Conservation (phyloP, 306 rosid species). For the Hippophae gyantsensis region DNA sequence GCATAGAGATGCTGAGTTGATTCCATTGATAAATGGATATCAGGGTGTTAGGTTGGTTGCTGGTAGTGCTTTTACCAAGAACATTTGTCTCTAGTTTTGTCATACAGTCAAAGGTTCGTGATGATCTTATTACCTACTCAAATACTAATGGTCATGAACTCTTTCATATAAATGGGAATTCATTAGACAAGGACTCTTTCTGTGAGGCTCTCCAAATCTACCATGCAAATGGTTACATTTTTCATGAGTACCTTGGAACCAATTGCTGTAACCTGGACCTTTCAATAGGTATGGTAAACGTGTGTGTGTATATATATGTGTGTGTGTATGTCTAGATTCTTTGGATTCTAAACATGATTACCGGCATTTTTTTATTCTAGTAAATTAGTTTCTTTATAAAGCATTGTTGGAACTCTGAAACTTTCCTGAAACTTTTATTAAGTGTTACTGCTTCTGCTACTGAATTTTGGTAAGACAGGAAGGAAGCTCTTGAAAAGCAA, state of each 20-base stretch:
- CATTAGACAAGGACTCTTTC: constrained; percentile 39
- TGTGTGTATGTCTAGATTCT: too few relatives aligned
- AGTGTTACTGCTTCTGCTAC: constrained; percentile 33
- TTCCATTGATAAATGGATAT: constrained; percentile 33
- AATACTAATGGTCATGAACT: constrained; percentile 37
- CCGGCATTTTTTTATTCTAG: constrained; percentile 2
- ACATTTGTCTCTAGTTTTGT: constrained; percentile 37
- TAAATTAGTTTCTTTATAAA: constrained; percentile 6
- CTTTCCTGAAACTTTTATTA: constrained; percentile 12
- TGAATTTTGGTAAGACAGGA: constrained; percentile 32
- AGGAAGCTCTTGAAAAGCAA: constrained; percentile 57
- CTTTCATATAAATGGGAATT: constrained; percentile 49
- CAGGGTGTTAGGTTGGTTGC: constrained; percentile 25
- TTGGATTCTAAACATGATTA: neutral
- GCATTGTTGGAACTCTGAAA: neutral
- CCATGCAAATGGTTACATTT: constrained; percentile 48
- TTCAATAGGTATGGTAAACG: constrained; percentile 39
- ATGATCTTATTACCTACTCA: constrained; percentile 39
- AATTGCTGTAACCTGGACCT: constrained; percentile 31
- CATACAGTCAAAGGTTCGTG: constrained; percentile 41
- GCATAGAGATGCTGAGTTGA: constrained; percentile 23
- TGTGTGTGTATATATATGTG: too few relatives aligned
- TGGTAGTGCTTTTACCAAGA: constrained; percentile 38
- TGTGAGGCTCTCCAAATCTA: constrained; percentile 45
- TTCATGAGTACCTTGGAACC: constrained; percentile 35